These are phyloP conservation scores for Millerozyma miso DNA, from an alignment of 805 yeast species.

Conservation along the genomic window DNA sequence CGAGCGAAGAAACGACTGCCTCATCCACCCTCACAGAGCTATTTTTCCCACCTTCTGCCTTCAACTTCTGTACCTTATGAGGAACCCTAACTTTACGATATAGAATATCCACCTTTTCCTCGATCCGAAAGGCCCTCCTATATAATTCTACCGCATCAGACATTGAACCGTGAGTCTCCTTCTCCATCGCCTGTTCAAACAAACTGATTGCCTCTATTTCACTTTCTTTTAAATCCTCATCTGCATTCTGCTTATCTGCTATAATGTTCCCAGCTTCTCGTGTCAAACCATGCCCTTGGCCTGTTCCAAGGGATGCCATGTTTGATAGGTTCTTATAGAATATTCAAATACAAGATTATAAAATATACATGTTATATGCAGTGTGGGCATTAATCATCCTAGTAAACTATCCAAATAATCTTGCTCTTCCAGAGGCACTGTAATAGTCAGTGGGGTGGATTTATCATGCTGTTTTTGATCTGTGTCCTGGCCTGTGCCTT, in stretches of 20 bases:
- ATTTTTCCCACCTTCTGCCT: conserved; percentile 25
- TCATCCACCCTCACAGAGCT: conserved; percentile 31
- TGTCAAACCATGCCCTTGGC: background rate
- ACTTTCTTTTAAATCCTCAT: conserved; percentile 4
- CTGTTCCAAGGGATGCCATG: background rate
- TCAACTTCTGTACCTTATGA: conserved; percentile 28
- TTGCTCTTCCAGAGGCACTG: conserved; percentile 7
- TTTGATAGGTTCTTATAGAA: background rate
- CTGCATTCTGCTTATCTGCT: background rate
- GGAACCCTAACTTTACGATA: conserved; percentile 57
- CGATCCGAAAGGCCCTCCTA: conserved; percentile 62
- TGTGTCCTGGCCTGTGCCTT: background rate
- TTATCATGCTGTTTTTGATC: background rate
- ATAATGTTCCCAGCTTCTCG: background rate
- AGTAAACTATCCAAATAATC: conserved; percentile 13
- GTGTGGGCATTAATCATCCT: background rate
- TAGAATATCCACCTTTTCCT: conserved; percentile 58
- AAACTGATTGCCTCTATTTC: conserved; percentile 50
- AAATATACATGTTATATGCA: conserved; percentile 3
- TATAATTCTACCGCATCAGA: conserved; percentile 78
- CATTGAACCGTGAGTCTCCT: conserved; percentile 70
- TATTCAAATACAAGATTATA: too few species aligned
- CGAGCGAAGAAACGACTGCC: conserved; percentile 30
- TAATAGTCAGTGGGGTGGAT: background rate
- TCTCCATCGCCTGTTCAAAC: conserved; percentile 67